Base-by-base conservation (phyloP, 2,329 filamentous ascomycete genomes). In the Chaetomiaceae sp. region DNA sequence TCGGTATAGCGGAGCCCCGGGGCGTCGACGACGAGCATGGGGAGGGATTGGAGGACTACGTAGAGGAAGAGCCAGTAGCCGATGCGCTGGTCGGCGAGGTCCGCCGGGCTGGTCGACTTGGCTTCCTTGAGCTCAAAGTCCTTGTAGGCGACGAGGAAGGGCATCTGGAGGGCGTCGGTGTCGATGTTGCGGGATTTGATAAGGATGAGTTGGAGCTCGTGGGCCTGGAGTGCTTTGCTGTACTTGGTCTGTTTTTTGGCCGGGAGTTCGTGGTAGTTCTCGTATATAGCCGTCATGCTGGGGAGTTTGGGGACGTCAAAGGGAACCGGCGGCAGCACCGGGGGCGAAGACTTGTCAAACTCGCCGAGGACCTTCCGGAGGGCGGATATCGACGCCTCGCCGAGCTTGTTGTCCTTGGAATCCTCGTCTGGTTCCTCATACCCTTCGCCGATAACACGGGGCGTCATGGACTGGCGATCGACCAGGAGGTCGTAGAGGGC, bases 401-500 rank as follows among this genome's bases (percentile, higher is more conserved):
- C 74, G 13, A 27, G 21, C 9, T 46, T 45, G 47, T 41, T 45
- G 13, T 44, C 49, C 30, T 49, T 51, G 34, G 29, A 18, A 2
- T 79, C 79, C 1, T 78, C 75, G 1, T 79, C 75, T 1, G 77
- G 77, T 20, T 82, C 75, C 16, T 75, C 72, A 5, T 80, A 73
- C 5, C 76, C 77, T 60, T 87, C 81, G 62, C 91, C 87, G 25
- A 86, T 83, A 2, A 86, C 85, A 54, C 92, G 83, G 1, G 88
- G 89, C 0, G 92, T 96, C 27, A 95, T 69, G 30, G 82, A 80
- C 23, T 79, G 80, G 21, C 90, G 85, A 67, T 97, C 90, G 5
- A 90, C 94, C 13, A 96, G 73, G 54, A 96, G 75, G 65, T 97
- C 91, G 69, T 97, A 97, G 14, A 97, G 75, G 34, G 85, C 82